Evolutionary conservation across 1,284 basidiomycete genomes (phyloP), one percentile per base, ranked within the genome.

Genomic region (Rhodotorula sp.): DNA sequence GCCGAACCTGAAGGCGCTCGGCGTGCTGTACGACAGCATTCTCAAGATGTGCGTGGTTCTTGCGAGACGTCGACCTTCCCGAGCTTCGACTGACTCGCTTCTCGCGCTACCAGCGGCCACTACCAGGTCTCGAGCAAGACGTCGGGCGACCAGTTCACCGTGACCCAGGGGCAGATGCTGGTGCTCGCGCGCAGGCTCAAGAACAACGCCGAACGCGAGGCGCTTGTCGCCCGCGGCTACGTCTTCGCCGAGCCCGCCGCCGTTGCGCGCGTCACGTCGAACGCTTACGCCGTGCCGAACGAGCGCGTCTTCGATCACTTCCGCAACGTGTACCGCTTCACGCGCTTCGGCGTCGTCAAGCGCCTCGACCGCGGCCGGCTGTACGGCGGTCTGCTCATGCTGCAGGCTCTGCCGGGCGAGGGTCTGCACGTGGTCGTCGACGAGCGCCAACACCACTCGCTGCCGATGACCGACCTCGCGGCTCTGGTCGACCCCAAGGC

Each of bases 11-110:
- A 50, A 64, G 44, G 49, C 74, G 79, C 19, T 73, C 16, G 83
- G 83, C 23, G 83, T 84, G 0, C 67, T 84, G 34, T 84, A 82
- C 71, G 83, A 84, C 72, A 81, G 80, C 64, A 83, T 84, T 59
- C 74, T 84, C 54, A 83, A 83, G 5, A 83, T 83, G 81, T 82
- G 68, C 77, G 80, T 78, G 34, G 13, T 16, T 25, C 23, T 10
- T n/a, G 25, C 55, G 9, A 58, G 21, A 27, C 52, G 41, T 21
- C 23, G 19, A 17, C 17, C 1, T 4, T 27, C 9, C 21, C 34
- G 14, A 10, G 34, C 41, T 63, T 25, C 1, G 42, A 4, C 34
- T 41, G 23, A n/a, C 42, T n/a, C n/a, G 17, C 46, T 45, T 19
- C 41, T 49, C 5, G 14, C 49, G 34, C 34, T 34, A 34, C 34